Base-by-base conservation (phyloP, 23 red algal genomes). In the Rhodosorus marinus region DNA sequence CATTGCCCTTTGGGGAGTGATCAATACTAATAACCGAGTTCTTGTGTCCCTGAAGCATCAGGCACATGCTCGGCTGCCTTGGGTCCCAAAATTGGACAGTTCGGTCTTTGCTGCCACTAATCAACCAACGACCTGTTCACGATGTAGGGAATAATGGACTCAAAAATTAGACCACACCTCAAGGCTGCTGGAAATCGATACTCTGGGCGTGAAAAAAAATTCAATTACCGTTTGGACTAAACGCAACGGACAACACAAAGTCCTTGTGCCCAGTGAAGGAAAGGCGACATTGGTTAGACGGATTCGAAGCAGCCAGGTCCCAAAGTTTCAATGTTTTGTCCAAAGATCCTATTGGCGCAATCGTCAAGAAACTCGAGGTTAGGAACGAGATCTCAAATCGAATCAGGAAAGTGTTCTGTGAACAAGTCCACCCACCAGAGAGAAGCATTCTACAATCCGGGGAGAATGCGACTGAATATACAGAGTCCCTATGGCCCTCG, bases 391-490 rank as follows among this genome's bases (percentile, higher is more conserved):
- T n/a, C n/a, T n/a, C n/a, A n/a, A n/a, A n/a, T n/a, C n/a, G n/a
- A n/a, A n/a, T n/a, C n/a, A n/a, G n/a, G n/a, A n/a, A n/a, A n/a
- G n/a, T n/a, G n/a, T n/a, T n/a, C n/a, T n/a, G n/a, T n/a, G n/a
- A n/a, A n/a, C n/a, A n/a, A n/a, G n/a, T n/a, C n/a, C n/a, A n/a
- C n/a, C n/a, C n/a, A 0, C 82, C 82, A 4, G 83, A 92, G 24
- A 92, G 49, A 15, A 92, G 29, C 33, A 67, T 24, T 28, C 74
- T 43, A 24, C 83, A 73, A 43, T 92, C 83, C 19, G 68, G 74
- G 11, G 83, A 92, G 61, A 92, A 92, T 7, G 83, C 83, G 17
- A 92, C 83, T 9, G 83, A 79, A 41, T 92, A 92, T 29, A 92
- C 83, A 38, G 83, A 92, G 51, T 92, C 83, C 24, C 66, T 52